Base-by-base conservation (phyloP, 1,139 yeast species). In the Hansenula lynferdii region DNA sequence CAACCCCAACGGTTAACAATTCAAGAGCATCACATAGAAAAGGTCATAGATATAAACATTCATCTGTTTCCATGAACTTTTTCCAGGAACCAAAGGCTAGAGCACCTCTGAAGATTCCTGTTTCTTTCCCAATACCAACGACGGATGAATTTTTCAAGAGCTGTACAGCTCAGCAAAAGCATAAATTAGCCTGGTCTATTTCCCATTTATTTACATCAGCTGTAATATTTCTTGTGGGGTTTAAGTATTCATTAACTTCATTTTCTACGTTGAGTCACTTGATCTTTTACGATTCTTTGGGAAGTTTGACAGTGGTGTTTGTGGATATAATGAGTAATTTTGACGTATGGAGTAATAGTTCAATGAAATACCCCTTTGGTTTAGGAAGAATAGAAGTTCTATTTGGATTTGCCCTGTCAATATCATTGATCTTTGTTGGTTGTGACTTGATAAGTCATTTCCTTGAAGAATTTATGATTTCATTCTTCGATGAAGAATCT, bases 1-100 rank as follows among this genome's bases (percentile, higher is more conserved):
- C 60, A 41, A 49, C 56, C 30, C 45, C 54, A 8, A 44, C 46
- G 15, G 34, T 42, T 5, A 40, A 32, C 15, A 58, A 58, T 54
- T 40, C 53, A 38, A 42, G 62, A 42, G 75, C 90, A 0, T 79
- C 85, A 0, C 94, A 86, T 54, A 77, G 97, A 65, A 81, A 90
- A 48, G 97, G 98, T 10, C 98, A 92, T 62, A 77, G 90, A 51
- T 92, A 92, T 57, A 92, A 92, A 58, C 97, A 92, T 47, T 87
- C 97, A 6, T 87, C 97, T n/a, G 96, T 92, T 6, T 85, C 96
- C 4, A 85, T 92, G 92, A 92, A 92, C 58, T 75, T 90, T 57
- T 92, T 92, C 60, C 96, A 86, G 57, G 97, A 90, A 55, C 96
- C 97, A 1, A 82, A 89, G 8, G 80, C 78, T 14, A 68, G 80